phyloP scores from a whole-genome alignment of 257 asterid genomes.

The Henckelia pumila region DNA sequence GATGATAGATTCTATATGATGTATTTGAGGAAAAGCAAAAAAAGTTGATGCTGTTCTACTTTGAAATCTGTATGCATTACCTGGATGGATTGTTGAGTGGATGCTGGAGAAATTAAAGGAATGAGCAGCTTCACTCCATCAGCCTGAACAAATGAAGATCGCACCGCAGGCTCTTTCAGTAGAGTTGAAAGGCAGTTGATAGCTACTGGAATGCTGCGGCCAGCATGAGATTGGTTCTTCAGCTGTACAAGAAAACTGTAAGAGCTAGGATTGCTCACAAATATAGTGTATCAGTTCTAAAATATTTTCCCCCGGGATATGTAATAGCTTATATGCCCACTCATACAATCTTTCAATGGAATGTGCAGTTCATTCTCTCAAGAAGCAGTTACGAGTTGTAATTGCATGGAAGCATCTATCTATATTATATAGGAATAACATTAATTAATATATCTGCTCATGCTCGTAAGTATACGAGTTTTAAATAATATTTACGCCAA shows the following conservation, averaged over 20 bases:
- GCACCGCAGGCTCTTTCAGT: conserved; percentile 74
- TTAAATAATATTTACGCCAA: not conserved
- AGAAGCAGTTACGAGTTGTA: not conserved
- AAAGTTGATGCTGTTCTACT: conserved; percentile 1
- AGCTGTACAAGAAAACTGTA: conserved; percentile 45
- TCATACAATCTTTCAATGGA: conserved; percentile 5
- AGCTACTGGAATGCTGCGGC: conserved; percentile 73
- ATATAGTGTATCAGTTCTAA: conserved; percentile 9
- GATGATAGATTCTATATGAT: conserved; percentile 5
- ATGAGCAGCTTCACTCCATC: conserved; percentile 85
- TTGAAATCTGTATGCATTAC: conserved; percentile 32
- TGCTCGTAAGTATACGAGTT: not conserved
- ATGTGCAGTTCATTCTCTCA: not conserved
- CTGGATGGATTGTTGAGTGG: conserved; percentile 95
- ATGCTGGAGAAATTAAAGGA: conserved; percentile 85
- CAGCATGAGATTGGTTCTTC: conserved; percentile 84
- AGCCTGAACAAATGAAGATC: conserved; percentile 82
- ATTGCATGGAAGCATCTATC: conserved; percentile 1
- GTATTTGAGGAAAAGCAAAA: not conserved
- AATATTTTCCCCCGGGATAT: conserved; percentile 14
- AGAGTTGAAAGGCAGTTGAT: conserved; percentile 75
- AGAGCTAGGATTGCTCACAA: conserved; percentile 15
- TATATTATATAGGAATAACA: not conserved
- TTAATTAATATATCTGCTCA: not conserved
- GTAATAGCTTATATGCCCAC: conserved; percentile 1